These are phyloP conservation scores for Nicotiana tomentosiformis DNA, from an alignment of 257 asterid genomes.

Conservation along the genomic window DNA sequence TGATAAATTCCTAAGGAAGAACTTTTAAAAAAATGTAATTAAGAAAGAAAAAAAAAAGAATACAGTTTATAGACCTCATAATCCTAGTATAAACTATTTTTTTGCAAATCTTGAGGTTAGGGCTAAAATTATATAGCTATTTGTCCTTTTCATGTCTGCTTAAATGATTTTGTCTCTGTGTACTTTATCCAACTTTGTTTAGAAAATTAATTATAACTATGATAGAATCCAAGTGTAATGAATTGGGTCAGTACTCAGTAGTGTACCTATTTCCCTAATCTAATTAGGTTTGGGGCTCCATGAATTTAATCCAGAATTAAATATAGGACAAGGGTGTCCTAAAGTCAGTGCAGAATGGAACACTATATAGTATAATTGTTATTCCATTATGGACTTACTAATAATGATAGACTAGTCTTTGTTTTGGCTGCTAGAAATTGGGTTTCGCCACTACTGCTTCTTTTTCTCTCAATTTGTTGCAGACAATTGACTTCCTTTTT, in stretches of 20 bases:
- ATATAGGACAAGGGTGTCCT: slow-evolving; percentile 4
- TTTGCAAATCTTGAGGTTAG: neutral
- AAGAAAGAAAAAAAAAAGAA: neutral
- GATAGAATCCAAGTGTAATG: slow-evolving; percentile 6
- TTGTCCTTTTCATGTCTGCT: slow-evolving; percentile 25
- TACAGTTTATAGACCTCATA: neutral
- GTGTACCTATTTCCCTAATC: slow-evolving; percentile 17
- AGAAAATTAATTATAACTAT: neutral
- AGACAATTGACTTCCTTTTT: neutral
- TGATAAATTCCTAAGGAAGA: neutral
- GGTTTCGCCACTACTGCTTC: slow-evolving; percentile 3
- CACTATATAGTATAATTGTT: neutral
- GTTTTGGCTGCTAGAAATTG: slow-evolving; percentile 5
- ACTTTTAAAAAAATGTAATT: neutral
- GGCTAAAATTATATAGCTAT: neutral
- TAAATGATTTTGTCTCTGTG: neutral
- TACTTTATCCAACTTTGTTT: slow-evolving; percentile 5
- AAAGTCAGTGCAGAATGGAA: slow-evolving; percentile 21
- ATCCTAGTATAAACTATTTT: neutral
- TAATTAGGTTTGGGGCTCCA: slow-evolving; percentile 71
- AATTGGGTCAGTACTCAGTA: slow-evolving; percentile 4
- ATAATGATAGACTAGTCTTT: neutral
- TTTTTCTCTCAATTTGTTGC: neutral
- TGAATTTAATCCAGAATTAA: slow-evolving; percentile 26
- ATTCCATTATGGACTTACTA: neutral